Conservation (phyloP, 148 eudicot genomes). For the Camellia granthamiana region DNA sequence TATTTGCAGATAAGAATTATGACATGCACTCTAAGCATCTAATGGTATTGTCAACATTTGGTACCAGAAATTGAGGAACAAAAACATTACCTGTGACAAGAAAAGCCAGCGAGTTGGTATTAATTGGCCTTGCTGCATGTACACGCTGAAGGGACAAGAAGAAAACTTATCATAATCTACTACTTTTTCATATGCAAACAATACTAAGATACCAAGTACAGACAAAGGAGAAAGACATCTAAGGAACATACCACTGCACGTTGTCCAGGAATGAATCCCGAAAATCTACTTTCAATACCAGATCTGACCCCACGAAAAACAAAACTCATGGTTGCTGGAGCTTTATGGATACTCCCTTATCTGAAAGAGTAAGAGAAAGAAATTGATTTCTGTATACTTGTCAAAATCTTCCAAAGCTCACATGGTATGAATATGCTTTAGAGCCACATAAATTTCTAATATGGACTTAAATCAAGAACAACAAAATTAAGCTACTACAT, state of each 20-base stretch:
- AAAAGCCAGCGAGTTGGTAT: conserved; percentile 30
- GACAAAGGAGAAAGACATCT: background rate
- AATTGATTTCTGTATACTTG: background rate
- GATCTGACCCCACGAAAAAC: conserved; percentile 32
- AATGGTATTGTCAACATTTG: background rate
- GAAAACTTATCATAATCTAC: background rate
- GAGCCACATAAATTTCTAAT: background rate
- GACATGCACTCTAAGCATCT: conserved; percentile 6
- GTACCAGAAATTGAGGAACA: background rate
- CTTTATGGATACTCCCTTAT: background rate
- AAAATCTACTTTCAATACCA: conserved; percentile 29
- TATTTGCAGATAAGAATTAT: background rate
- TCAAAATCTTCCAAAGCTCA: background rate
- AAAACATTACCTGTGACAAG: conserved; percentile 24
- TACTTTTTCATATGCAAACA: background rate
- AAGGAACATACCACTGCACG: conserved; percentile 20
- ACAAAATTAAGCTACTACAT: background rate
- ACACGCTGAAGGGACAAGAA: conserved; percentile 22
- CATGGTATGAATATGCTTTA: background rate
- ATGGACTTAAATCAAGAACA: conserved; percentile 2
- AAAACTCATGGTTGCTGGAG: conserved; percentile 24
- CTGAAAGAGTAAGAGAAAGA: background rate
- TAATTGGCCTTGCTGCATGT: conserved; percentile 28
- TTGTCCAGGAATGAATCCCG: conserved; percentile 25
- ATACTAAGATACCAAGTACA: background rate